Evolutionary conservation across 345 rosid genomes (phyloP).

Genomic region (Salix caprea): DNA sequence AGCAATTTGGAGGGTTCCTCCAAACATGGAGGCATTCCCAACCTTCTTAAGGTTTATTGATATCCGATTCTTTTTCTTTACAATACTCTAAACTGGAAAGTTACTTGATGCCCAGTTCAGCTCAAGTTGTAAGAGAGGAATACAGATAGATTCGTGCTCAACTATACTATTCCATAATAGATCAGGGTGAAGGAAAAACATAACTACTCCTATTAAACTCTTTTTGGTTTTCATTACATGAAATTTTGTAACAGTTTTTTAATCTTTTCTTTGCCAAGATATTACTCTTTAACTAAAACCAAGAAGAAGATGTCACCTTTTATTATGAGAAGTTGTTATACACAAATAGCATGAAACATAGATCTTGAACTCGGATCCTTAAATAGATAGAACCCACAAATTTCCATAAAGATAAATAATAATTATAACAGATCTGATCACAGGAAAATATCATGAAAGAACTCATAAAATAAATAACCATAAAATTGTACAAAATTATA

Average conservation of each 20-base stretch:
- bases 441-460: neutral
- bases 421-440: neutral
- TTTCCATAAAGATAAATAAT: neutral
- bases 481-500: neutral
- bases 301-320: neutral
- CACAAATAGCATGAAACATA: neutral
- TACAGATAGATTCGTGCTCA: neutral
- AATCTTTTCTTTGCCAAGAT: neutral
- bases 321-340: neutral
- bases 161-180: neutral
- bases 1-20: neutral
- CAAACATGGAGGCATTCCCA: neutral
- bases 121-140: neutral
- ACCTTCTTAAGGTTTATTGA: neutral
- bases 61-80: neutral
- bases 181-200: neutral
- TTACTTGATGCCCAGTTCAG: neutral
- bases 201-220: neutral
- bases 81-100: neutral
- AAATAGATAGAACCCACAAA: neutral
- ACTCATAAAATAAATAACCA: neutral
- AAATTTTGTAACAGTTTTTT: neutral
- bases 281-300: neutral
- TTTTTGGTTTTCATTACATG: neutral
- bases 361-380: neutral